Conservation (phyloP, 2,329 filamentous ascomycete species). For the Penicillium concentricum region DNA sequence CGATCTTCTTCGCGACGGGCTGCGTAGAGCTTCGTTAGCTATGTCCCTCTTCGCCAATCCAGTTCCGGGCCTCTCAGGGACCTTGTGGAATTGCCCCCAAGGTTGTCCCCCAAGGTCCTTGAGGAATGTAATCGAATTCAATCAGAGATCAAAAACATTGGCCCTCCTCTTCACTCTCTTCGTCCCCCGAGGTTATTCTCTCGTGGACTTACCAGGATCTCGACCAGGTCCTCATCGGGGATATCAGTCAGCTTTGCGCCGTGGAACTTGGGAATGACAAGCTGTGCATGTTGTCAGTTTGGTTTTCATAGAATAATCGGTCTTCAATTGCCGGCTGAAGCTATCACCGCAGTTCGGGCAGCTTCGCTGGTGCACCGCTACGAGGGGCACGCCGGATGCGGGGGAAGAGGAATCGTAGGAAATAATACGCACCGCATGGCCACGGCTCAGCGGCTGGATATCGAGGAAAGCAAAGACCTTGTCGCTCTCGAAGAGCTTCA, state of each 20-base stretch:
- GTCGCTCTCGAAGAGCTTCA: conserved; percentile 94
- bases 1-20: conserved; percentile 85
- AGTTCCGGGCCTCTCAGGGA: conserved; percentile 17
- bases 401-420: conserved; percentile 16
- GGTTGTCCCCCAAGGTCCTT: conserved; percentile 2
- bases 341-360: background rate
- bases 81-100: conserved; percentile 17
- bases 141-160: background rate
- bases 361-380: background rate
- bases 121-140: background rate
- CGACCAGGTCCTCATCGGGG: conserved; percentile 79
- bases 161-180: background rate
- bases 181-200: background rate
- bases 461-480: conserved; percentile 95
- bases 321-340: background rate
- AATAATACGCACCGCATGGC: conserved; percentile 71
- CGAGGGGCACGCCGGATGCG: conserved; percentile 10
- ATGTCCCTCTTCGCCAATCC: conserved; percentile 2
- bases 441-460: conserved; percentile 83
- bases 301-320: background rate
- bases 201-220: conserved; percentile 67
- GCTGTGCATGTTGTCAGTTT: conserved; percentile 51
- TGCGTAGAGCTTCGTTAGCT: conserved; percentile 31
- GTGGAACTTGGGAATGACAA: conserved; percentile 94
- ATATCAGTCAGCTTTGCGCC: conserved; percentile 90